Base-by-base conservation (phyloP, 2,329 filamentous ascomycete genomes). In the Clarireedia monteithiana region DNA sequence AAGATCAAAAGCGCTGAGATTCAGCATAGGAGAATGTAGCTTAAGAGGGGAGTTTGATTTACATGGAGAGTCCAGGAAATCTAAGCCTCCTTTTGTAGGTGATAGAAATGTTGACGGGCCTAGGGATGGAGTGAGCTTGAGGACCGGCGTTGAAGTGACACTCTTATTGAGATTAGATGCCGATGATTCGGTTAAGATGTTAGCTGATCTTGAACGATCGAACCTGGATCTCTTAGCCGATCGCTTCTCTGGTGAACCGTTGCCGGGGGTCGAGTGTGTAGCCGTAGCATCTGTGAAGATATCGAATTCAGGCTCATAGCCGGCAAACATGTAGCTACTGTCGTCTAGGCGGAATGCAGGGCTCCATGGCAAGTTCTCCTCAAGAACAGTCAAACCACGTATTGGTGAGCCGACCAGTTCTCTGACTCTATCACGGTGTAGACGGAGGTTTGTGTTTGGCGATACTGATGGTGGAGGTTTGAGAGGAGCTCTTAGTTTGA, bases 381-480 rank as follows among this genome's bases (percentile, higher is more conserved):
- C 74, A 49, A 83, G 69, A 61, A 75, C 73, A 59, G 74, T 76
- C 45, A 78, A 66, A 47, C 68, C 78, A 63, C 83, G 82, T 52
- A 82, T 78, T 15, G 90, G 90, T 5, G 89, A 94, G 56, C 89
- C 88, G 46, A 95, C 82, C 76, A 96, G 83, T 62, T 88, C 81
- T 58, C 81, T 80, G 60, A 97, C 89, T 62, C 84, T 86, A 66
- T 92, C 85, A 54, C 92, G 88, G 68, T 97, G 94, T 62, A 94
- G 84, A 57, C 86, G 85, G 20, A 97, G 79, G 67, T 95, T 96
- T 9, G 92, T 96, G 68, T 94, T 95, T 2, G 94, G 92, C 14
- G 92, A 97, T 17, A 89, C 86, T 0, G 92, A 96, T 53, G 88
- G 78, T 26, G 80, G 81, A 23, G 57, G 48, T 61, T 73, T 75